These are phyloP conservation scores for Suhomyces sp. DNA, from an alignment of 805 yeast species.

Conservation along the genomic window DNA sequence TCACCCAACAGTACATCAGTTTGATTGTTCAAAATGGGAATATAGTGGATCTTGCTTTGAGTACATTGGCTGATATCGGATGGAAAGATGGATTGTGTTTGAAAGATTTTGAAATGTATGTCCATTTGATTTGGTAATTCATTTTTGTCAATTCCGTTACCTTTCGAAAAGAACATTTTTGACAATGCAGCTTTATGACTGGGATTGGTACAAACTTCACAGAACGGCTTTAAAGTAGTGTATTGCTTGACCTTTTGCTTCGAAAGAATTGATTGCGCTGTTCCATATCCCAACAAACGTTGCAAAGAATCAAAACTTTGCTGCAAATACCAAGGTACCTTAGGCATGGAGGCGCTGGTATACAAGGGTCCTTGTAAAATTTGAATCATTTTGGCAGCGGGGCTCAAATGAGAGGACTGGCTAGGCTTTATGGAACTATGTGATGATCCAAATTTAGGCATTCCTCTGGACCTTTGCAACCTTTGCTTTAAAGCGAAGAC, in stretches of 20 bases:
- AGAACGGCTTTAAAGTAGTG: constrained; percentile 43
- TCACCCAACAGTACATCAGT: constrained; percentile 80
- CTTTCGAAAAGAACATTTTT: constrained; percentile 20
- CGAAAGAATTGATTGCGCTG: constrained; percentile 40
- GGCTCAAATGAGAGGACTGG: background rate
- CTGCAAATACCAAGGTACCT: constrained; percentile 1
- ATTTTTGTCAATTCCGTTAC: background rate
- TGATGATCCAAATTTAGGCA: background rate
- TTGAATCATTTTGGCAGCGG: background rate
- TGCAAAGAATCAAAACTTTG: constrained; percentile 3
- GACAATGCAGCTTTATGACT: constrained; percentile 32
- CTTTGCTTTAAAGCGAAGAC: constrained; percentile 13
- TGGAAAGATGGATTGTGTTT: constrained; percentile 11
- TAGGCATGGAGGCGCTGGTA: background rate
- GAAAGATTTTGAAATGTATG: constrained; percentile 4
- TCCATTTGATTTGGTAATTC: background rate
- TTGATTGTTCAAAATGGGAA: constrained; percentile 36
- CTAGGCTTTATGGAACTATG: background rate
- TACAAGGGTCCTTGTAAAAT: constrained; percentile 12
- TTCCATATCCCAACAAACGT: constrained; percentile 19
- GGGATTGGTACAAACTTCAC: constrained; percentile 47
- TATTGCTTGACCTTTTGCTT: constrained; percentile 38
- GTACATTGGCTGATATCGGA: constrained; percentile 22
- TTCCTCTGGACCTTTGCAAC: background rate
- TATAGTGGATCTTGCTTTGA: constrained; percentile 24